Conservation (phyloP, 768 basidiomycete genomes). For the Hydnomerulius pinastri region DNA sequence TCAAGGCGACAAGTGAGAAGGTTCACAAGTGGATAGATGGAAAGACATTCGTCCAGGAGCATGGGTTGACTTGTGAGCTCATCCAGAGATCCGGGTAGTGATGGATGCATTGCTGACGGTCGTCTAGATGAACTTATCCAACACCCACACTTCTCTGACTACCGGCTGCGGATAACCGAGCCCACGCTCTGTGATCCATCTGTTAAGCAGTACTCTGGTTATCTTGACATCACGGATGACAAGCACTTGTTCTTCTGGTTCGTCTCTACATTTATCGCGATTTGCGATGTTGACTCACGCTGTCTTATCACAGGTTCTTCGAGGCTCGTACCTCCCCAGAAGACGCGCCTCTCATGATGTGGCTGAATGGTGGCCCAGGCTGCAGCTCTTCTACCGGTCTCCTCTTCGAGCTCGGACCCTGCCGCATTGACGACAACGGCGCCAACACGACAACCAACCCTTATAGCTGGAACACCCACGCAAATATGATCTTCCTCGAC, state of each 20-base stretch:
- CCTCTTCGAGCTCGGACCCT: slow-evolving; percentile 92
- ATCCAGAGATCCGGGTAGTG: background rate
- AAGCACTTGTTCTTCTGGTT: slow-evolving; percentile 91
- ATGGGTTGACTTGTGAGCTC: slow-evolving; percentile 69
- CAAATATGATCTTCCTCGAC: slow-evolving; percentile 62
- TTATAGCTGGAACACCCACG: slow-evolving; percentile 81
- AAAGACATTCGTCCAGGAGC: slow-evolving; percentile 66
- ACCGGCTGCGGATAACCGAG: slow-evolving; percentile 63
- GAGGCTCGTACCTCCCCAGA: slow-evolving; percentile 76
- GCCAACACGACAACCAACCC: slow-evolving; percentile 71
- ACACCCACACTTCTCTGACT: slow-evolving; percentile 49
- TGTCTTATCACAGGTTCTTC: slow-evolving; percentile 95
- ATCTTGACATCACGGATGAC: slow-evolving; percentile 76
- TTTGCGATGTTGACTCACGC: no score
- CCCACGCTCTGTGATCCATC: slow-evolving; percentile 76
- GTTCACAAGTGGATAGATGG: slow-evolving; percentile 67
- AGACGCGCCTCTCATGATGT: slow-evolving; percentile 81
- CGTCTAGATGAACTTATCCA: slow-evolving; percentile 61
- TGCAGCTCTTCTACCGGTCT: slow-evolving; percentile 81
- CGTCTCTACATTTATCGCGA: slow-evolving; percentile 24
- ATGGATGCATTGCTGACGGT: slow-evolving; percentile 9
- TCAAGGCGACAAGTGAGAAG: slow-evolving; percentile 45
- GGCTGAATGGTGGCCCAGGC: slow-evolving; percentile 85
- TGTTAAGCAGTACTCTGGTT: slow-evolving; percentile 79
- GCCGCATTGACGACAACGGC: slow-evolving; percentile 69